Evolutionary conservation across 345 rosid genomes (phyloP).

Genomic region (Gossypium bickii): DNA sequence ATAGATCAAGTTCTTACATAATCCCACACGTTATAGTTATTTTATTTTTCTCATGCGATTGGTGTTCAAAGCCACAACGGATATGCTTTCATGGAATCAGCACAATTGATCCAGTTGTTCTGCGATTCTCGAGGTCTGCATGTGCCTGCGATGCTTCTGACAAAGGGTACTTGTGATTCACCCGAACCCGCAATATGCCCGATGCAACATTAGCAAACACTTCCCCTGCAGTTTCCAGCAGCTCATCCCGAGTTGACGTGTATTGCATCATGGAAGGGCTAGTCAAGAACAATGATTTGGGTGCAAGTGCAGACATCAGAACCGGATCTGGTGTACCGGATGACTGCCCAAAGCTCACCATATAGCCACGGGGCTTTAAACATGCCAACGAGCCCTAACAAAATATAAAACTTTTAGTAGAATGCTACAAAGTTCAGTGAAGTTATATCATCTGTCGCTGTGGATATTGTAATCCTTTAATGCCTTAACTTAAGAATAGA

Average conservation of each 20-base stretch:
- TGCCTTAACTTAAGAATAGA: not conserved
- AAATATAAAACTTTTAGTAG: not conserved
- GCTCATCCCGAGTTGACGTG: constrained; percentile 62
- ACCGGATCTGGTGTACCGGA: constrained; percentile 76
- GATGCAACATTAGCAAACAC: constrained; percentile 60
- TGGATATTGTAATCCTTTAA: not conserved
- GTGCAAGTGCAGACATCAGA: constrained; percentile 64
- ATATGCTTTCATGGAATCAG: constrained; percentile 48
- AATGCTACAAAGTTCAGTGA: not conserved
- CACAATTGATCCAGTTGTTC: constrained; percentile 71
- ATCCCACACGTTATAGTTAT: not conserved
- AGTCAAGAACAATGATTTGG: constrained; percentile 74
- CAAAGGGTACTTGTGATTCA: constrained; percentile 71
- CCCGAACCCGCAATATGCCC: constrained; percentile 53
- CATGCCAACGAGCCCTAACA: constrained; percentile 76
- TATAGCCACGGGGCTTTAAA: constrained; percentile 67
- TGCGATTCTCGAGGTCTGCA: constrained; percentile 65
- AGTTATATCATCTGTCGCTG: not conserved
- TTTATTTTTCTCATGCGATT: not conserved
- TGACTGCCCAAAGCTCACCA: constrained; percentile 90
- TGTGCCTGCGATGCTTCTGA: constrained; percentile 73
- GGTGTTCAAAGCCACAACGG: not conserved
- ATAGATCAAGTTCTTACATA: not conserved
- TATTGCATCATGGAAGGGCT: constrained; percentile 77
- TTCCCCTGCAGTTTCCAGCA: constrained; percentile 69